phyloP scores from a whole-genome alignment of 164 flowering plant species.

The Dillenia suffruticosa region DNA sequence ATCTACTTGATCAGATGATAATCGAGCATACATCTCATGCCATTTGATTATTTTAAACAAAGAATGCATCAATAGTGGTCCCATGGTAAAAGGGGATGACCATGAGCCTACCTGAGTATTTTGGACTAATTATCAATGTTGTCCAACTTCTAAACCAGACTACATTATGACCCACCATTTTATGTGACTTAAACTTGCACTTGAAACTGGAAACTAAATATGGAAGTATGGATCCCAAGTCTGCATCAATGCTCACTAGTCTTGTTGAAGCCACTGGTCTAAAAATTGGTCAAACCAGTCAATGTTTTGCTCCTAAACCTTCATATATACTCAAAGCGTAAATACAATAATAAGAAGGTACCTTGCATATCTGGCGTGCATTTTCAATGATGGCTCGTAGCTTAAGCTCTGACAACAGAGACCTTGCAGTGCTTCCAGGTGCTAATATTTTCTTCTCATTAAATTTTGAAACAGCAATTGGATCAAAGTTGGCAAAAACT shows the following conservation, averaged over 20 bases:
- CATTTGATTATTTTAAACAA: background rate
- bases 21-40: background rate
- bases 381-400: slow-evolving; percentile 35
- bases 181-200: no score
- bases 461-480: slow-evolving; percentile 24
- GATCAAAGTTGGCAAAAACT: slow-evolving; percentile 34
- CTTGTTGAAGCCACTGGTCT: no score
- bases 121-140: no score
- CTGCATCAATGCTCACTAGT: no score
- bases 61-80: background rate
- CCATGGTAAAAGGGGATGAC: background rate
- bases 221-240: no score
- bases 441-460: slow-evolving; percentile 29
- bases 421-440: slow-evolving; percentile 27
- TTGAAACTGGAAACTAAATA: no score
- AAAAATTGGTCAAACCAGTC: no score
- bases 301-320: no score
- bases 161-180: no score
- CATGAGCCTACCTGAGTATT: no score
- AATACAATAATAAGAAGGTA: background rate
- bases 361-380: slow-evolving; percentile 36
- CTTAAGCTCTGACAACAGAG: slow-evolving; percentile 29
- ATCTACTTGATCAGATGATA: background rate
- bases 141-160: no score
- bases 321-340: no score